phyloP scores from a whole-genome alignment of 768 basidiomycete genomes.

The Lepiota brunneoincarnata region DNA sequence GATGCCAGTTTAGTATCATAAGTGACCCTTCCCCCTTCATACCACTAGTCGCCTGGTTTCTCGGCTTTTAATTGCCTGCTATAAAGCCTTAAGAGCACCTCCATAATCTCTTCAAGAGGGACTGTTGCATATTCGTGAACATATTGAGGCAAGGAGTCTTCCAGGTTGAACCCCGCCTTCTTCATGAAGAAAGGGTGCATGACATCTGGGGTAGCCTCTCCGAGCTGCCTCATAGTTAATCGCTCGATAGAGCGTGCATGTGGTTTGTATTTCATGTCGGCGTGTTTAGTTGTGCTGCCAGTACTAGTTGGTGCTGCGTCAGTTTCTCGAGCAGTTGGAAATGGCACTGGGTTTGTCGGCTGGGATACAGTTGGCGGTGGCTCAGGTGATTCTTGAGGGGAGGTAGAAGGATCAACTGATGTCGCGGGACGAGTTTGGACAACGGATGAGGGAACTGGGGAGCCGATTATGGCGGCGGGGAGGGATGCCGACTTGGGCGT shows the following conservation, averaged over 20 bases:
- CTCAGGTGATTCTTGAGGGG: not conserved
- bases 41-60: not conserved
- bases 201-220: slow-evolving; percentile 85
- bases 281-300: slow-evolving; percentile 18
- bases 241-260: slow-evolving; percentile 69
- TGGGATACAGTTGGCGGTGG: not conserved
- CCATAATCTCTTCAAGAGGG: slow-evolving; percentile 84
- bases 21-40: too few relatives aligned
- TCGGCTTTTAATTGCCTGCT: slow-evolving; percentile 58
- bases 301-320: slow-evolving; percentile 5
- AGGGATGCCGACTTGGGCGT: slow-evolving; percentile 28
- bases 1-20: slow-evolving; percentile 11
- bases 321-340: slow-evolving; percentile 4
- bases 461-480: slow-evolving; percentile 18
- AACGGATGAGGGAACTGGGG: slow-evolving; percentile 26
- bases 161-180: slow-evolving; percentile 77
- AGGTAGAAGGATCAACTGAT: slow-evolving; percentile 12
- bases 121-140: slow-evolving; percentile 85
- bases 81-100: slow-evolving; percentile 71
- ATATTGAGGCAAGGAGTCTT: slow-evolving; percentile 83
- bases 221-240: slow-evolving; percentile 81
- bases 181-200: slow-evolving; percentile 89
- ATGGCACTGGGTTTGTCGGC: not conserved
- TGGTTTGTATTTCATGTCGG: slow-evolving; percentile 49
- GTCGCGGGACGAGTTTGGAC: slow-evolving; percentile 18